Evolutionary conservation across 1,284 basidiomycete species (phyloP), one percentile per base, ranked within the genome.

Genomic region (Heterobasidion annosum): DNA sequence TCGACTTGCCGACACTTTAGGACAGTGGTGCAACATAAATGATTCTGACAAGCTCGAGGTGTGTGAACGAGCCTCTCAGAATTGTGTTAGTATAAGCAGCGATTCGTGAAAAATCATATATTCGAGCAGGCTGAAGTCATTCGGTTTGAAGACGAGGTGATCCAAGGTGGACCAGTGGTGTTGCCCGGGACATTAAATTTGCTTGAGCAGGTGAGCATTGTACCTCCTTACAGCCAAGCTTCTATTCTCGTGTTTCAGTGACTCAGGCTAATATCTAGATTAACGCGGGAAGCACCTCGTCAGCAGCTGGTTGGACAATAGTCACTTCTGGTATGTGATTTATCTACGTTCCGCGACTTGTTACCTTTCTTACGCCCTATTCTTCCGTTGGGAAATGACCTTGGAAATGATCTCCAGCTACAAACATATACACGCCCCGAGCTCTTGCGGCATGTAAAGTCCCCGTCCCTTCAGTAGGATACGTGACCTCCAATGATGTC

Each of bases 401-500:
- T 25, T 25, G 25, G 25, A 5, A 5, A 25, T 25, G 25, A 5
- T 5, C 25, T 25, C 1, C 60, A 85, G 89, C 88, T 1, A 88
- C 88, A 13, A 79, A 72, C 58, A 76, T 77, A 56, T 91, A 85
- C 64, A 78, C 88, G 6, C 73, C 77, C 12, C 73, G 75, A 40
- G 88, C 86, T 16, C 72, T 92, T 32, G 64, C 77, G 37, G 76
- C 76, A 33, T 81, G 84, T 42, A 75, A 73, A 0, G 73, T 91
- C 16, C 76, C 79, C 7, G 47, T 78, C 1, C 85, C 87, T 10
- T 66, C 67, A 8, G 68, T 68, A 50, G 79, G 80, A 8, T 71
- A 86, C 53, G 76, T 93, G 57, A 91, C 89, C 1, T 83, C 86
- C 6, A 81, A 86, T 65, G 83, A 91, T 64, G 88, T 92, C 15